Base-by-base conservation (phyloP, 176 grass and related monocot genomes). In the Phragmites australis region DNA sequence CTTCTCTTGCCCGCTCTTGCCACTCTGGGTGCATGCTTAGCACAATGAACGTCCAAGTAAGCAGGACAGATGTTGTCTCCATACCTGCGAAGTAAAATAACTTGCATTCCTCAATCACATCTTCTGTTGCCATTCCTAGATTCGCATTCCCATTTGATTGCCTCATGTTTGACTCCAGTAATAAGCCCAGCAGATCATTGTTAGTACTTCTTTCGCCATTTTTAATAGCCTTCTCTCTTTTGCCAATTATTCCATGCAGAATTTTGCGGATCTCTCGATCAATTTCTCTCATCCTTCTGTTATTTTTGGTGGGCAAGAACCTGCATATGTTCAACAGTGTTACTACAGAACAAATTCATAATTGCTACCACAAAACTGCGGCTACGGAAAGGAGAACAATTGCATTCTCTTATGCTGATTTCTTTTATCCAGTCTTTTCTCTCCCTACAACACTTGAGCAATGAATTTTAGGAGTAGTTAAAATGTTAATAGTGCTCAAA, bases 1-100 rank as follows among this genome's bases (percentile, higher is more conserved):
- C 94, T 84, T 97, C 83, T 59, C 94, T 81, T 18, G 91, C 88
- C 10, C 77, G 48, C 6, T 82, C 86, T 74, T 97, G 91, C 94
- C 94, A 97, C 11, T 84, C 84, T 13, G 88, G 89, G 74, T 97
- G 83, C 91, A 93, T 97, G 63, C 91, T 91, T 49, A 97, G 45
- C 9, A 81, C 43, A 48, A 93, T 48, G 55, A 93, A 76, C 12
- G 94, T 93, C 94, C 94, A 97, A 22, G 91, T 97, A 21, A 97
- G 90, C 42, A 97, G 62, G 13, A 90, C 80, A 5, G 91, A 81
- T 58, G 94, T 93, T 50, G 94, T 93, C 82, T 97, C 94, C 63
- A 91, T 83, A 59, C 91, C 91, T 3, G 87, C 94, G 62, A 97
- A 97, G 78, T 97, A 97, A 75, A 97, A 97, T 30, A 97, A 46